Evolutionary conservation across 2,329 filamentous ascomycete genomes (phyloP).

Genomic region (Arthroderma sp.): DNA sequence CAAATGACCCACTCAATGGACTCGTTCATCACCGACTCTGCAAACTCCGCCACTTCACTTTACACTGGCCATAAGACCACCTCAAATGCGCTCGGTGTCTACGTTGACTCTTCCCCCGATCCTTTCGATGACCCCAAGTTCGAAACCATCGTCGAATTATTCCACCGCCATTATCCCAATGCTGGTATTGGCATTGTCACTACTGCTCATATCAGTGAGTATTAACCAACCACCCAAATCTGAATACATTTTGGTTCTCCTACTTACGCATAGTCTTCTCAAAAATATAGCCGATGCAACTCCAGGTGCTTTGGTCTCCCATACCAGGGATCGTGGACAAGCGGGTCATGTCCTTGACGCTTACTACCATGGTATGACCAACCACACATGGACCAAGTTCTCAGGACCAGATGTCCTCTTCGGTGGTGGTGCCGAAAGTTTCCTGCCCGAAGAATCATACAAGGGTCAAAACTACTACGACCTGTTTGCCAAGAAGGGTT

Average conservation of each 20-base stretch:
- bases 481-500: slow-evolving; percentile 58
- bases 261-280: slow-evolving; percentile 2
- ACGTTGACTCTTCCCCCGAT: slow-evolving; percentile 61
- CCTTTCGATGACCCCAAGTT: slow-evolving; percentile 75
- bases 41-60: slow-evolving; percentile 69
- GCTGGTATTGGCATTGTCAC: slow-evolving; percentile 53
- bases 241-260: neutral
- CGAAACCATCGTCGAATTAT: slow-evolving; percentile 61
- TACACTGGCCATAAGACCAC: slow-evolving; percentile 76
- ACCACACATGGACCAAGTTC: slow-evolving; percentile 69
- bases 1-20: slow-evolving; percentile 84
- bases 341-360: slow-evolving; percentile 64
- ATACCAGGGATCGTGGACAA: slow-evolving; percentile 55
- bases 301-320: slow-evolving; percentile 59
- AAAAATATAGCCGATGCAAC: slow-evolving; percentile 58
- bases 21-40: slow-evolving; percentile 73
- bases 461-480: slow-evolving; percentile 58
- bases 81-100: slow-evolving; percentile 70
- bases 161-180: slow-evolving; percentile 52
- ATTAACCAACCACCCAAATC: neutral
- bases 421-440: slow-evolving; percentile 71
- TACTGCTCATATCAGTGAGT: slow-evolving; percentile 48
- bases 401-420: slow-evolving; percentile 69
- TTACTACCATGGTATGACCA: slow-evolving; percentile 59
- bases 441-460: slow-evolving; percentile 55